phyloP scores from a whole-genome alignment of 805 yeast species.

The Saccharomyces jurei region DNA sequence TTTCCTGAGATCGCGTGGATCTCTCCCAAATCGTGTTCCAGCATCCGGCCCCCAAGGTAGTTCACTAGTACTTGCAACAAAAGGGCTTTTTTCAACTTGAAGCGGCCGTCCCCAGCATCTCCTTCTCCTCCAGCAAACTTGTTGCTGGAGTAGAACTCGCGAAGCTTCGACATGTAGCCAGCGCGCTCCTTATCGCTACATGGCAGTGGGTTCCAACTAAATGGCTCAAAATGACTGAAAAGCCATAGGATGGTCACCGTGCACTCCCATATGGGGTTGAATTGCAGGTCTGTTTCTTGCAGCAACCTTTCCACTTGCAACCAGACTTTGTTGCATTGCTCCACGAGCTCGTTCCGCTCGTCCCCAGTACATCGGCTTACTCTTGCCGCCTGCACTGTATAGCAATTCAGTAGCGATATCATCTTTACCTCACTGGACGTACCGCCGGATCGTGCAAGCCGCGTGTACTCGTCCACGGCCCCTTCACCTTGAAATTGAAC shows the following conservation, averaged over 20 bases:
- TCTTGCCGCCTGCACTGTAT: constrained; percentile 12
- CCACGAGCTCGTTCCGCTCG: constrained; percentile 8
- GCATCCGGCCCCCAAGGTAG: constrained; percentile 24
- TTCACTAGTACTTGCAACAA: constrained; percentile 21
- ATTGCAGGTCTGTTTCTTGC: constrained; percentile 8
- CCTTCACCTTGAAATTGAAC: background rate
- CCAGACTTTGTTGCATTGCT: constrained; percentile 14
- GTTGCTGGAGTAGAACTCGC: constrained; percentile 17
- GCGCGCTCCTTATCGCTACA: constrained; percentile 18
- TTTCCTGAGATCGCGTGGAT: constrained; percentile 21
- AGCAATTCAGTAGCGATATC: constrained; percentile 19
- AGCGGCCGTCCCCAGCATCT: background rate
- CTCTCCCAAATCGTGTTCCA: constrained; percentile 23
- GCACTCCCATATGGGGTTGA: constrained; percentile 24
- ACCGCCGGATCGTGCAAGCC: background rate
- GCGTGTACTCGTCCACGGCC: constrained; percentile 2
- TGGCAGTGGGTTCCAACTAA: constrained; percentile 23
- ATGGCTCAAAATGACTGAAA: constrained; percentile 27
- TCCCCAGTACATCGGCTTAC: constrained; percentile 7
- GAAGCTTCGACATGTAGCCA: constrained; percentile 13
- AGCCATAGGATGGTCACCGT: constrained; percentile 24
- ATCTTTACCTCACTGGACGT: constrained; percentile 11
- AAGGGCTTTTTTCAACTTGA: constrained; percentile 22
- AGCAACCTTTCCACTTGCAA: constrained; percentile 9
- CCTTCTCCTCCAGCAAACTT: constrained; percentile 8